These are phyloP conservation scores for Heliamphora exappendiculata DNA, from an alignment of 148 eudicot species.

Conservation along the genomic window DNA sequence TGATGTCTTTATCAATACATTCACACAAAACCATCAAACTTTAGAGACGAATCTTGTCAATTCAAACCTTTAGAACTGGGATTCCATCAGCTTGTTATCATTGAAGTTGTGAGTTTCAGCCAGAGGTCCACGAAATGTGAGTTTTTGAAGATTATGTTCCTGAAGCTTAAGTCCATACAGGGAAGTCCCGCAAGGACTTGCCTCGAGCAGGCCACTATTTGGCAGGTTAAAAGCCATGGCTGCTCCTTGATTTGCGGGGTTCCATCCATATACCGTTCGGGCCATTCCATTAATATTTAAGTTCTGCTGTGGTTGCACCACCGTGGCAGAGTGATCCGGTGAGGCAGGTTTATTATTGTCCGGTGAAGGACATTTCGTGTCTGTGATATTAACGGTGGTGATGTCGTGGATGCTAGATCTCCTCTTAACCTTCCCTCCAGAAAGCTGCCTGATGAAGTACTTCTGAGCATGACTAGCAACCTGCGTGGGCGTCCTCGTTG, in stretches of 20 bases:
- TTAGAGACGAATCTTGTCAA: neutral
- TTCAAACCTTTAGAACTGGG: neutral
- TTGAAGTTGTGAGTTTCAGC: constrained; percentile 12
- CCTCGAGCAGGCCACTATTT: constrained; percentile 9
- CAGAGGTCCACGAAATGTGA: constrained; percentile 7
- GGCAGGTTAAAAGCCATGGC: constrained; percentile 23
- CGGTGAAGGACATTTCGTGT: constrained; percentile 26
- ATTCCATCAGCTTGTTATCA: neutral
- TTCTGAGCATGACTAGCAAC: constrained; percentile 67
- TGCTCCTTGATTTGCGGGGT: constrained; percentile 17
- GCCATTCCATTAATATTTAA: constrained; percentile 15
- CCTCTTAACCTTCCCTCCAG: constrained; percentile 53
- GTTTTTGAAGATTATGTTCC: constrained; percentile 14
- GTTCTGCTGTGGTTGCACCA: constrained; percentile 14
- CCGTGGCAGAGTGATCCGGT: constrained; percentile 10
- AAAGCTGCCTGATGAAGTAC: constrained; percentile 47
- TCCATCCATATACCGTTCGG: constrained; percentile 18
- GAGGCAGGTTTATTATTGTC: constrained; percentile 15
- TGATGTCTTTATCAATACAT: neutral
- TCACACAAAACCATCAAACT: too few relatives aligned
- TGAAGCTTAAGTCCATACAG: constrained; percentile 15
- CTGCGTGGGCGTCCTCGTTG: constrained; percentile 49
- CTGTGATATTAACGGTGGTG: constrained; percentile 35
- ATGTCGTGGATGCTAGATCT: constrained; percentile 61
- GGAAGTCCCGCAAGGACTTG: constrained; percentile 15